These are phyloP conservation scores for Geotrichum fermentans DNA, from an alignment of 1,139 yeast species.

Conservation along the genomic window DNA sequence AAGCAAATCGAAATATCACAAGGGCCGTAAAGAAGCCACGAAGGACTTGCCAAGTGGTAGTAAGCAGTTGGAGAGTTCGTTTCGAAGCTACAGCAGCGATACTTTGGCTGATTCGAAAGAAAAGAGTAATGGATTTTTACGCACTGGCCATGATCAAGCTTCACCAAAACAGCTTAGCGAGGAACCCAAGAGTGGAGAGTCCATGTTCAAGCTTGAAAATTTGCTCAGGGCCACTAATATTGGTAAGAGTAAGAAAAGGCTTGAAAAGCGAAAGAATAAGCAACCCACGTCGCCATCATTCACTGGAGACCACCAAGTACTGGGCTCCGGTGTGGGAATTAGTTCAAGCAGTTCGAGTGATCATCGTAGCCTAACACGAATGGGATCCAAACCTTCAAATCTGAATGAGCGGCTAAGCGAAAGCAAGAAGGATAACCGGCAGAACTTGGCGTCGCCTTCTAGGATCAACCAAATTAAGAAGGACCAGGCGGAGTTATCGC, in stretches of 20 bases:
- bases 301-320: slow-evolving; percentile 3
- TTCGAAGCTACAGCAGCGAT: background rate
- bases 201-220: slow-evolving; percentile 18
- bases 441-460: slow-evolving; percentile 3
- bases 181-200: slow-evolving; percentile 9
- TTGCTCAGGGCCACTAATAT: slow-evolving; percentile 19
- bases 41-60: slow-evolving; percentile 4
- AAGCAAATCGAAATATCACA: slow-evolving; percentile 6
- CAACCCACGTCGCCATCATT: slow-evolving; percentile 8
- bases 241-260: slow-evolving; percentile 20
- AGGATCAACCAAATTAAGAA: background rate
- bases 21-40: background rate
- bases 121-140: background rate
- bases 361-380: slow-evolving; percentile 1
- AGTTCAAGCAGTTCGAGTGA: slow-evolving; percentile 6
- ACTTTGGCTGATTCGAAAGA: background rate
- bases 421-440: slow-evolving; percentile 1
- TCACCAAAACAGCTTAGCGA: slow-evolving; percentile 1
- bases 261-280: slow-evolving; percentile 13
- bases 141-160: background rate
- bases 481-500: slow-evolving; percentile 12
- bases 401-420: slow-evolving; percentile 1
- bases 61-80: background rate
- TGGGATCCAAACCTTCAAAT: background rate
- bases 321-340: slow-evolving; percentile 9